These are phyloP conservation scores for Kodamaea restingae DNA, from an alignment of 805 yeast species.

Conservation along the genomic window DNA sequence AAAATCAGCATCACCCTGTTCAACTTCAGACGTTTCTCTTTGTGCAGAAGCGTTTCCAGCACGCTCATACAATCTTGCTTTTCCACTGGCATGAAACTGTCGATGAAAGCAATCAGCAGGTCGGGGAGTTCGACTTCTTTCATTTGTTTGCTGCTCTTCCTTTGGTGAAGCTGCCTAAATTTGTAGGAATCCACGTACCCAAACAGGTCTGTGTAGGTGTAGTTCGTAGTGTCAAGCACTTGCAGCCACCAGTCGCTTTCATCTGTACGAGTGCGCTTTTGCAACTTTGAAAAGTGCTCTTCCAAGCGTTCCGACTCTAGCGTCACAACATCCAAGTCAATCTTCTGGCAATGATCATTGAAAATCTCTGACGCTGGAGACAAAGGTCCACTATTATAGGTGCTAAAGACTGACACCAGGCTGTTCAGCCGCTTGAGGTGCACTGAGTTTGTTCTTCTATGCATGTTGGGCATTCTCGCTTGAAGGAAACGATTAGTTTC, in stretches of 20 bases:
- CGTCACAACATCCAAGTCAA: constrained; percentile 5
- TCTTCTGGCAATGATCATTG: not conserved
- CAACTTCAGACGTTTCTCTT: not conserved
- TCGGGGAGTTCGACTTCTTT: not conserved
- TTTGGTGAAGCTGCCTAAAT: too few species aligned
- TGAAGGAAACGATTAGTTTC: too few species aligned
- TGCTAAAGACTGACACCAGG: constrained; percentile 1
- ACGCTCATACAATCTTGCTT: not conserved
- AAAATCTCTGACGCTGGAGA: constrained; percentile 5
- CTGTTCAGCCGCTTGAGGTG: constrained; percentile 5
- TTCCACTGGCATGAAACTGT: not conserved
- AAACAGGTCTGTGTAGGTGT: not conserved
- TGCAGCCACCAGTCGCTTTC: constrained; percentile 5
- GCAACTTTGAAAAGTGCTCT: not conserved
- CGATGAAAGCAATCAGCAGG: constrained; percentile 4
- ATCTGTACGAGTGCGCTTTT: not conserved
- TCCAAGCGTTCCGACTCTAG: constrained; percentile 7
- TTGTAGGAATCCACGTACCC: too few species aligned
- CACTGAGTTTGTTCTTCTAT: constrained; percentile 5
- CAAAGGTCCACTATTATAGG: not conserved
- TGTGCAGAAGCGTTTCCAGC: not conserved
- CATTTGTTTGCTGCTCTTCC: not conserved
- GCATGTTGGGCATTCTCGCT: not conserved
- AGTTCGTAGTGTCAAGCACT: not conserved
- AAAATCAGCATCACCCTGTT: not conserved